Conservation (phyloP, 805 yeast genomes). For the Kuraishia piskuri region DNA sequence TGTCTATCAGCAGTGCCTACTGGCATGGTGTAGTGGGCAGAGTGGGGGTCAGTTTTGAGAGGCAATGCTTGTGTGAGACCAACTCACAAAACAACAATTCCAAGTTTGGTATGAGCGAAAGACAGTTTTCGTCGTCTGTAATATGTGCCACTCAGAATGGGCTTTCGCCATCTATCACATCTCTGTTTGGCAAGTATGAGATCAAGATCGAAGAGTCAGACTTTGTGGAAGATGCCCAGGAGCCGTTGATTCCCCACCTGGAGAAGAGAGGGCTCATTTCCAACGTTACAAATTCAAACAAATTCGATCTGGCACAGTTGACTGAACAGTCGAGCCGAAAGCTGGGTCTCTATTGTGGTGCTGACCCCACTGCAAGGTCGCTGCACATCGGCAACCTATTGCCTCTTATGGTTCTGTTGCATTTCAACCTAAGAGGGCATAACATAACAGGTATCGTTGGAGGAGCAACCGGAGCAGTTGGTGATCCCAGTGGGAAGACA, state of each 20-base stretch:
- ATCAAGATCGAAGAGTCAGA: neutral
- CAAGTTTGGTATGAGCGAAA: neutral
- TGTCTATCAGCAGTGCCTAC: neutral
- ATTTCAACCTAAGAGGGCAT: constrained; percentile 81
- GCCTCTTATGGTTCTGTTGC: constrained; percentile 79
- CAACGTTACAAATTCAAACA: neutral
- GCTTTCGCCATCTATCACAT: neutral
- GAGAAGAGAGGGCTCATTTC: neutral
- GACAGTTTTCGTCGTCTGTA: neutral
- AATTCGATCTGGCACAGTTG: neutral
- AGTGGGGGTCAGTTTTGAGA: neutral
- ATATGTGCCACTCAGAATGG: neutral
- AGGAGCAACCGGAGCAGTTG: constrained; percentile 93
- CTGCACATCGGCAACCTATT: constrained; percentile 86
- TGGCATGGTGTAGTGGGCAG: neutral
- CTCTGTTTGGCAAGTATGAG: neutral
- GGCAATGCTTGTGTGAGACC: neutral
- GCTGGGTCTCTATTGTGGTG: constrained; percentile 63
- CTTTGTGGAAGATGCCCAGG: neutral
- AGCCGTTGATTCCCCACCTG: neutral
- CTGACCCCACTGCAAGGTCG: constrained; percentile 90
- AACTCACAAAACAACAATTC: neutral
- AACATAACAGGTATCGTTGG: constrained; percentile 79
- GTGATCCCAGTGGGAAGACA: constrained; percentile 91
- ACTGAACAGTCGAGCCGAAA: neutral